Evolutionary conservation across 371 early-diverging fungal species (phyloP).

Genomic region (Capillidium rhysosporum): DNA sequence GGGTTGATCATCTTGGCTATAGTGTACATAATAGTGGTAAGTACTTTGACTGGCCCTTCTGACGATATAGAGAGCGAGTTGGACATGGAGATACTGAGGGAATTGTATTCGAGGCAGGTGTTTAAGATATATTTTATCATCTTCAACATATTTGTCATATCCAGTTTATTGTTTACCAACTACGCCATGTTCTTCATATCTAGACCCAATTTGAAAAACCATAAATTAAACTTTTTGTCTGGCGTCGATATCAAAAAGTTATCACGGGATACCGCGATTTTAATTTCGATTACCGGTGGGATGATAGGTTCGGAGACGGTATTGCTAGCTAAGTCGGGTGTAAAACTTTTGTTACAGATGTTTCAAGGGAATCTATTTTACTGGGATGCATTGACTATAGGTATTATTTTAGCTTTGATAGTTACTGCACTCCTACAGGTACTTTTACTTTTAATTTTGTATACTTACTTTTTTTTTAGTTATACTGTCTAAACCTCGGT

Average conservation of each 20-base stretch:
- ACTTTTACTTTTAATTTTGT: too few species aligned
- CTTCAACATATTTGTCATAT: conserved; percentile 17
- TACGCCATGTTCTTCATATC: background rate
- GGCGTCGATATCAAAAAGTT: conserved; percentile 15
- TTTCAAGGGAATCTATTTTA: background rate
- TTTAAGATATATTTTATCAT: conserved; percentile 44
- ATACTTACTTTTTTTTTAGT: too few species aligned
- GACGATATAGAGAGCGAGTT: conserved; percentile 21
- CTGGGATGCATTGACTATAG: background rate
- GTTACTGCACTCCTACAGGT: conserved; percentile 12
- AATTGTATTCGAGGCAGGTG: conserved; percentile 24
- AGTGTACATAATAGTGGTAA: conserved; percentile 42
- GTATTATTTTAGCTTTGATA: background rate
- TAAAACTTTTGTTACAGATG: background rate
- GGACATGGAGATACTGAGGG: conserved; percentile 28
- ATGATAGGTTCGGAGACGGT: conserved; percentile 38
- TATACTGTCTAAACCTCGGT: conserved; percentile 43
- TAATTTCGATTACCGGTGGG: conserved; percentile 39
- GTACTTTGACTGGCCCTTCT: conserved; percentile 8
- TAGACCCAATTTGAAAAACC: too few species aligned
- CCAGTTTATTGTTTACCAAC: background rate
- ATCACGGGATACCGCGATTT: conserved; percentile 23
- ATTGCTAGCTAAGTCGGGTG: conserved; percentile 30
- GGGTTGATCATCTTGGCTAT: conserved; percentile 38
- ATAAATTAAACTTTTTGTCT: background rate